Evolutionary conservation across 1,284 basidiomycete genomes (phyloP).

Genomic region (Cryptococcus sp.): DNA sequence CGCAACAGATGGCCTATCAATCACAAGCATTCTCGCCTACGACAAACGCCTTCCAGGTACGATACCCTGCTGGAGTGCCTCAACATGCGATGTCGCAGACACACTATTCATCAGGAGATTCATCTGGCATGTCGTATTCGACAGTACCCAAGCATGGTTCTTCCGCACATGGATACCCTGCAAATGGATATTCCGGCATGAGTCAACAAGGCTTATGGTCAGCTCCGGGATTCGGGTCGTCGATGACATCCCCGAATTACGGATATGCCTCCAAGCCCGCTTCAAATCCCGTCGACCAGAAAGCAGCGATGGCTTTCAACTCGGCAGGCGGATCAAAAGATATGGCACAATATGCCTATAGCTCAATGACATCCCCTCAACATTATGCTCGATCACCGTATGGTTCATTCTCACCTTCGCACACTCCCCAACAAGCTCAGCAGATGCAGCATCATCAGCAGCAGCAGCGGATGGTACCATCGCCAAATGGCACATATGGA

Average conservation of each 20-base stretch:
- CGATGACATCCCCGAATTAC: constrained; percentile 10
- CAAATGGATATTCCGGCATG: not conserved
- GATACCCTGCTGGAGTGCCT: no score
- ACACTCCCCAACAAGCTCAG: not conserved
- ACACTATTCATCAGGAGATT: no score
- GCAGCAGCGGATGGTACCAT: not conserved
- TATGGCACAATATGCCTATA: not conserved
- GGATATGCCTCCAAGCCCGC: constrained; percentile 19
- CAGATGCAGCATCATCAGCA: not conserved
- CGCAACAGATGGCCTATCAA: no score
- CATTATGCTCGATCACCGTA: not conserved
- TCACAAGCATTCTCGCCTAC: no score
- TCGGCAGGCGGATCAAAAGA: constrained; percentile 3
- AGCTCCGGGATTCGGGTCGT: constrained; percentile 25
- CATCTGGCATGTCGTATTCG: no score
- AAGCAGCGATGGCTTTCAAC: constrained; percentile 14
- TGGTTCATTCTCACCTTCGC: not conserved
- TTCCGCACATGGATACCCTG: not conserved
- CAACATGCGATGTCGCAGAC: no score
- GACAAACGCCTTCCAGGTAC: no score
- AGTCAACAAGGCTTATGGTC: constrained; percentile 38
- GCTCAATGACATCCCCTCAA: not conserved
- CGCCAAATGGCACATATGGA: not conserved
- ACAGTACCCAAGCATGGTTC: not conserved
- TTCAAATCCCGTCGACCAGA: constrained; percentile 4